phyloP scores from a whole-genome alignment of 1,284 basidiomycete genomes.

The Inonotus hispidus region DNA sequence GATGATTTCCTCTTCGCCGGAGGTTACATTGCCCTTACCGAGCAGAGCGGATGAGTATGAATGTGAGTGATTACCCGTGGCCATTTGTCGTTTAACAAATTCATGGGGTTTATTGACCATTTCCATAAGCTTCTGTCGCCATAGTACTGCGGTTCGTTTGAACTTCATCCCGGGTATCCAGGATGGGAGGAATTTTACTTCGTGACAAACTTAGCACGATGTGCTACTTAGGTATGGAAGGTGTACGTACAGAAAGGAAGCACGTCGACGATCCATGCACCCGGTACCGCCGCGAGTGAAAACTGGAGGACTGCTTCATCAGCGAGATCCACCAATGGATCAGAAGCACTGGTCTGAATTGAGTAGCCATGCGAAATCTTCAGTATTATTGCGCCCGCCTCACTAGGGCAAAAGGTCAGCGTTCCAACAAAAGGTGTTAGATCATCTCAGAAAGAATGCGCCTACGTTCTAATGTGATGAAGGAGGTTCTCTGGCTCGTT shows the following conservation, averaged over 20 bases:
- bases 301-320: conserved; percentile 23
- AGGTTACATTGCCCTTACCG: conserved; percentile 27
- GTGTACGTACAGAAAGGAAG: conserved; percentile 27
- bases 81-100: conserved; percentile 39
- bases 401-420: conserved; percentile 19
- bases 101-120: conserved; percentile 34
- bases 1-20: conserved; percentile 32
- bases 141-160: conserved; percentile 34
- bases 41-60: conserved; percentile 36
- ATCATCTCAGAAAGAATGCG: background rate
- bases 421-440: background rate
- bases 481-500: conserved; percentile 2
- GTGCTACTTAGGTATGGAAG: background rate
- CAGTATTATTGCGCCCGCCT: conserved; percentile 28
- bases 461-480: conserved; percentile 12
- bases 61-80: conserved; percentile 31
- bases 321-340: conserved; percentile 23
- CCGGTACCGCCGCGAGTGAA: conserved; percentile 22
- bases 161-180: conserved; percentile 47
- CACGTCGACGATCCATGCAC: conserved; percentile 31
- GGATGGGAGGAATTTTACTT: conserved; percentile 40
- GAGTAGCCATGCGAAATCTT: conserved; percentile 31
- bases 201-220: background rate
- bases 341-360: conserved; percentile 22
- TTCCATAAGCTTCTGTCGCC: conserved; percentile 28